Conservation (phyloP, 1,284 basidiomycete genomes). For the Cutaneotrichosporon arboriforme region DNA sequence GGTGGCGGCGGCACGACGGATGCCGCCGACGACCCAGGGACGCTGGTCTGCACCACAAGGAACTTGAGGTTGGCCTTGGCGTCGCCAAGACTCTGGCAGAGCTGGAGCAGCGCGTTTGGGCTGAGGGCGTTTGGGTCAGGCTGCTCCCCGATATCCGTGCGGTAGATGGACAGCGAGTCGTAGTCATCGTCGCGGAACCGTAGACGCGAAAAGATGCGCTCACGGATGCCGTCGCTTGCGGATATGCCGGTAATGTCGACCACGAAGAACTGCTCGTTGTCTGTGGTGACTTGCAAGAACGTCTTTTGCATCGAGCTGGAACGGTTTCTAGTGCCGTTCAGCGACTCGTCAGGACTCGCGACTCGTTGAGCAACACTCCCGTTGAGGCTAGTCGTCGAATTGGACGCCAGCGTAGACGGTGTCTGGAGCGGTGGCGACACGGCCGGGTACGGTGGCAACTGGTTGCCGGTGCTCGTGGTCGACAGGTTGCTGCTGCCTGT, state of each 20-base stretch:
- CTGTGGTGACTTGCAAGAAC: slow-evolving; percentile 59
- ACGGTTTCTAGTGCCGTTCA: slow-evolving; percentile 12
- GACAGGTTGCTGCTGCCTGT: neutral
- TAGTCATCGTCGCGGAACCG: slow-evolving; percentile 79
- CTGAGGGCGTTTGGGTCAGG: slow-evolving; percentile 65
- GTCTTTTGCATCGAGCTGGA: slow-evolving; percentile 22
- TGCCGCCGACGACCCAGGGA: slow-evolving; percentile 32
- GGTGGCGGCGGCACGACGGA: slow-evolving; percentile 35
- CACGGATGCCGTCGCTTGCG: slow-evolving; percentile 68
- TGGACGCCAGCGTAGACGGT: neutral
- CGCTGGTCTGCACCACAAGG: slow-evolving; percentile 53
- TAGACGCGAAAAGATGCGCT: slow-evolving; percentile 78
- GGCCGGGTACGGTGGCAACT: slow-evolving; percentile 7
- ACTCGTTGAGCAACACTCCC: slow-evolving; percentile 11
- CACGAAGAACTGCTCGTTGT: slow-evolving; percentile 70
- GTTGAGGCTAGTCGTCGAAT: neutral
- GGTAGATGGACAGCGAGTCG: slow-evolving; percentile 68
- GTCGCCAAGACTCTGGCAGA: slow-evolving; percentile 69
- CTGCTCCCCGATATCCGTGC: slow-evolving; percentile 71
- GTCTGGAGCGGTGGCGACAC: neutral
- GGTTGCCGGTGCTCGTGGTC: neutral
- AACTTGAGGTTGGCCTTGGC: slow-evolving; percentile 72
- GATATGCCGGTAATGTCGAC: slow-evolving; percentile 71
- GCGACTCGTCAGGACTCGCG: slow-evolving; percentile 35
- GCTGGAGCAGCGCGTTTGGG: slow-evolving; percentile 61